phyloP scores from a whole-genome alignment of 1,284 basidiomycete genomes.

The Porodaedalea pini region DNA sequence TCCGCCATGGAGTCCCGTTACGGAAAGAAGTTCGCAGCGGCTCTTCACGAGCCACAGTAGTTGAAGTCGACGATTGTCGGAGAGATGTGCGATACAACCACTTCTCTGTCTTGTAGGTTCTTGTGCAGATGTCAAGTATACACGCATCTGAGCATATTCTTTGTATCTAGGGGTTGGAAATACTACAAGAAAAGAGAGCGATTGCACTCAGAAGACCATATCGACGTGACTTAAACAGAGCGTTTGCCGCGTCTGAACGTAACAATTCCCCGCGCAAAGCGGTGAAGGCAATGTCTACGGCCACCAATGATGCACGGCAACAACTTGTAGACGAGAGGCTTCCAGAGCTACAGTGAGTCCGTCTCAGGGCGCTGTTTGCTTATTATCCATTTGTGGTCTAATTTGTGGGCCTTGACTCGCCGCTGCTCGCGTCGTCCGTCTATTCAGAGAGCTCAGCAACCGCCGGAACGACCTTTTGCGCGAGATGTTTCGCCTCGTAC shows the following conservation, averaged over 20 bases:
- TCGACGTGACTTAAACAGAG: background rate
- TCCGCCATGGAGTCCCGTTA: no score
- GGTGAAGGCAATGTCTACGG: background rate
- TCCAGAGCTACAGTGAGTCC: slow-evolving; percentile 24
- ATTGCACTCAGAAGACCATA: background rate
- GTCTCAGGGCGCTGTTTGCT: background rate
- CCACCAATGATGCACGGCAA: background rate
- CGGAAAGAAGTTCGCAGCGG: no score
- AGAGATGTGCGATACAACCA: background rate
- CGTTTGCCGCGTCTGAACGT: background rate
- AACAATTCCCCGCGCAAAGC: background rate
- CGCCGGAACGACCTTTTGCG: slow-evolving; percentile 63
- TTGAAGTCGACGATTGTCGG: no score
- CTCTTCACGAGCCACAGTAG: no score
- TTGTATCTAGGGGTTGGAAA: background rate
- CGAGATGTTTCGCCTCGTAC: slow-evolving; percentile 64
- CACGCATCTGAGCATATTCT: background rate
- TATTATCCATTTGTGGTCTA: background rate
- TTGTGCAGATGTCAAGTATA: background rate
- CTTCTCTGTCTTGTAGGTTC: background rate
- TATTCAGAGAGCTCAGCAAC: slow-evolving; percentile 51
- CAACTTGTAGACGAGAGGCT: slow-evolving; percentile 24
- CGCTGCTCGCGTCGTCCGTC: background rate
- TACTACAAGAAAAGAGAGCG: background rate
- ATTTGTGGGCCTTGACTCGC: background rate